Percentiles rank a stretch among this genome's conserved stretches.
These are phyloP conservation scores for Akanthomyces muscarius DNA, from an alignment of 2,329 filamentous ascomycete genomes.

Conservation along the genomic window DNA sequence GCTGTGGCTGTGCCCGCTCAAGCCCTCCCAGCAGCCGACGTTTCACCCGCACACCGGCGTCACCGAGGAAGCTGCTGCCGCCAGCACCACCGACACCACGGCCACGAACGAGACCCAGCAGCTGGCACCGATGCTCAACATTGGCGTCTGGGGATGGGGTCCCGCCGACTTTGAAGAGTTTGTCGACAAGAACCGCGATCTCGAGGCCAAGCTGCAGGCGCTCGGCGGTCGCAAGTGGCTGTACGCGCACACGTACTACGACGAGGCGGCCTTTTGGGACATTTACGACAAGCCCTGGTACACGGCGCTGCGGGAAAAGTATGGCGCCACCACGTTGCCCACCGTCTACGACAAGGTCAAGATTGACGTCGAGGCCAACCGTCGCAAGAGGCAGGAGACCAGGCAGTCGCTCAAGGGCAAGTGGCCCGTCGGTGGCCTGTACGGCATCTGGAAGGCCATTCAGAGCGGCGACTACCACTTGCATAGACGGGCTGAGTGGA, in stretches of 20 bases:
- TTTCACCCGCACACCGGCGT: constrained; percentile 52
- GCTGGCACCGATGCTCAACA: constrained; percentile 49
- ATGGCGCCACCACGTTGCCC: constrained; percentile 58
- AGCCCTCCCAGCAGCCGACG: constrained; percentile 44
- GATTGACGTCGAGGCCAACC: constrained; percentile 46
- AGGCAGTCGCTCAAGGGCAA: constrained; percentile 42
- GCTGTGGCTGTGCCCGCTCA: constrained; percentile 56
- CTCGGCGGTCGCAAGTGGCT: constrained; percentile 82
- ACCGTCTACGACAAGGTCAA: constrained; percentile 68
- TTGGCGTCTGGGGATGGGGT: constrained; percentile 78
- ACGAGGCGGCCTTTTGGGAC: constrained; percentile 65
- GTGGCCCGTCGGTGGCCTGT: constrained; percentile 56
- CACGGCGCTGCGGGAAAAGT: constrained; percentile 58
- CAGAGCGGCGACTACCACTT: constrained; percentile 53
- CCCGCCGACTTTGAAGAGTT: constrained; percentile 56
- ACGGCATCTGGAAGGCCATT: constrained; percentile 57
- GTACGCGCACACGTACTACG: constrained; percentile 82
- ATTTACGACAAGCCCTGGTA: constrained; percentile 60
- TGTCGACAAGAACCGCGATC: constrained; percentile 61
- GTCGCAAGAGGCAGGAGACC: constrained; percentile 35
- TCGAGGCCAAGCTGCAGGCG: constrained; percentile 65
- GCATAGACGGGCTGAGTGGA: constrained; percentile 51
- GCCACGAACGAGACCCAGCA: constrained; percentile 14
- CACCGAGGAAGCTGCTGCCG: constrained; percentile 22
- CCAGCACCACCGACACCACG: constrained; percentile 1